phyloP scores from a whole-genome alignment of 306 rosid species.

The Coriaria nepalensis region DNA sequence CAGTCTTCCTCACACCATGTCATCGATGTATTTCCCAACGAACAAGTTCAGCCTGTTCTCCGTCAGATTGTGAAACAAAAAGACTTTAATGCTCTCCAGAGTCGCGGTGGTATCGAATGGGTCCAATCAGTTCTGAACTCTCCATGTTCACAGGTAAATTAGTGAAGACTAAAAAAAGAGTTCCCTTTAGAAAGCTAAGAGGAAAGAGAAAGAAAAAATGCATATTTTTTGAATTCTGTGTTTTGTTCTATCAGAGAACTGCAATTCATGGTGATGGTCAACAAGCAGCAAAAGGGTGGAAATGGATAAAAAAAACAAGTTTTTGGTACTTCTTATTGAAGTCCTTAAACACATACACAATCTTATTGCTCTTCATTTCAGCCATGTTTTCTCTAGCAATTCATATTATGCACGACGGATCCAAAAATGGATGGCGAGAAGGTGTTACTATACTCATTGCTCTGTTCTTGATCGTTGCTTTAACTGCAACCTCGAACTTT shows the following conservation, averaged over 20 bases:
- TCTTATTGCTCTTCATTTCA: constrained; percentile 22
- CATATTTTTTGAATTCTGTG: background rate
- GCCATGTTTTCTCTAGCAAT: constrained; percentile 30
- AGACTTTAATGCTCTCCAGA: constrained; percentile 14
- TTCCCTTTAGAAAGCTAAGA: too few species aligned
- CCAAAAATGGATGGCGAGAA: constrained; percentile 47
- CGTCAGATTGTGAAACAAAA: constrained; percentile 22
- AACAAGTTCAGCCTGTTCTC: background rate
- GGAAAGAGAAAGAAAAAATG: too few species aligned
- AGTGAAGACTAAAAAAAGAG: too few species aligned
- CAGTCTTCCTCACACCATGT: constrained; percentile 10
- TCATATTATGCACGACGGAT: constrained; percentile 34
- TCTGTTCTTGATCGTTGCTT: constrained; percentile 19
- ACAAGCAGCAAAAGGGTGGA: background rate
- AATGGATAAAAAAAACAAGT: background rate
- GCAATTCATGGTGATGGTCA: constrained; percentile 5
- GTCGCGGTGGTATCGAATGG: constrained; percentile 22
- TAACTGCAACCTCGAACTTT: constrained; percentile 22
- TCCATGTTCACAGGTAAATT: constrained; percentile 19
- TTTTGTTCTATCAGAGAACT: background rate
- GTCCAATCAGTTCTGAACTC: constrained; percentile 15
- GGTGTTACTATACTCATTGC: constrained; percentile 29
- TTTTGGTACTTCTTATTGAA: constrained; percentile 16
- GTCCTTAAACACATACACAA: constrained; percentile 20
- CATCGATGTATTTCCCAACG: constrained; percentile 5